These are phyloP conservation scores for Pisolithus orientalis DNA, from an alignment of 768 basidiomycete genomes.

Conservation along the genomic window DNA sequence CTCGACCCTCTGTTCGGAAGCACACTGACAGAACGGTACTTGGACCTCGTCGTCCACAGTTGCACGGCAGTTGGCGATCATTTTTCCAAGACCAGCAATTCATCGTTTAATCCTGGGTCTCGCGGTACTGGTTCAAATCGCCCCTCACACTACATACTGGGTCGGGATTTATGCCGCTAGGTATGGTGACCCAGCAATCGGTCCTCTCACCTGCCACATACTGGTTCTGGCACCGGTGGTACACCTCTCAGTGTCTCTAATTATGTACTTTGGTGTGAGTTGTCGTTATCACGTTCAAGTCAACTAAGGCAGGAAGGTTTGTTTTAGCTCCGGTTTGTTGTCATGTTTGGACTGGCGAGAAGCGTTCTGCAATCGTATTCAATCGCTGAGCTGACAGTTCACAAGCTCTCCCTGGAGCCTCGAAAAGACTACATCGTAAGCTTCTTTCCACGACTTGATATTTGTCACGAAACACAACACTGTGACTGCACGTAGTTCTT, in stretches of 20 bases:
- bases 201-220: conserved; percentile 54
- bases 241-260: conserved; percentile 43
- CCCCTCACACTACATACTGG: conserved; percentile 67
- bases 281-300: not conserved
- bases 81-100: conserved; percentile 24
- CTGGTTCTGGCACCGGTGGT: conserved; percentile 52
- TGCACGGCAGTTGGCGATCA: conserved; percentile 29
- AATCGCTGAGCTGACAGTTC: conserved; percentile 10
- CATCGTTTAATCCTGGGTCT: conserved; percentile 25
- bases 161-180: conserved; percentile 54
- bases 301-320: not conserved
- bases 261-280: conserved; percentile 37
- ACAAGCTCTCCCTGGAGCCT: conserved; percentile 13
- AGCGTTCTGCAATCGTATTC: conserved; percentile 23
- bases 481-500: conserved; percentile 15
- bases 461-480: not conserved
- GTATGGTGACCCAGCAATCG: conserved; percentile 43
- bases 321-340: conserved; percentile 17
- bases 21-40: conserved; percentile 44
- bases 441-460: not conserved
- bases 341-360: conserved; percentile 15
- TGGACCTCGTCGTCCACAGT: conserved; percentile 36
- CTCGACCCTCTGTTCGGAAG: conserved; percentile 67
- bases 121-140: conserved; percentile 35
- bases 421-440: conserved; percentile 19